Percentiles rank a stretch among this genome's conserved stretches.
Conservation (phyloP, 768 basidiomycete genomes). For the Dacryopinax spathularia region DNA sequence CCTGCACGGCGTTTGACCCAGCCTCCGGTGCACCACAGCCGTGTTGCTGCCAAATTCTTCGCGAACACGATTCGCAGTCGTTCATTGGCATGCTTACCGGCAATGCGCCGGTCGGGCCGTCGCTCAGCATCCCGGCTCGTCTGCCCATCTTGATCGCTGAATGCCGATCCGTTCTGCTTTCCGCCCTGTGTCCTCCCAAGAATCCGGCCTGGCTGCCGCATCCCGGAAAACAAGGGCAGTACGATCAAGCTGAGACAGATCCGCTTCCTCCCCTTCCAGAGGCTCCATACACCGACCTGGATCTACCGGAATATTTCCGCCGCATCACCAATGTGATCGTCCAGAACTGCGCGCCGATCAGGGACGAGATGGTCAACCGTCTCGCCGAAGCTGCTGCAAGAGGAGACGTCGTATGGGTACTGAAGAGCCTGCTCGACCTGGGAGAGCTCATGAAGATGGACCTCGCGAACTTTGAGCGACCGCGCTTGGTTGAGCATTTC, state of each 20-base stretch:
- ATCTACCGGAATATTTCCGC: not conserved
- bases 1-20: conserved; percentile 59
- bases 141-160: not conserved
- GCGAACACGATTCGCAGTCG: not conserved
- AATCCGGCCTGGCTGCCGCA: conserved; percentile 4
- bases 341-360: not conserved
- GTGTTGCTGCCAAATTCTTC: not conserved
- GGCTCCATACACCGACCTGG: not conserved
- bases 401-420: not conserved
- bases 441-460: conserved; percentile 3
- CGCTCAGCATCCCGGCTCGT: not conserved
- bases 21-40: not conserved
- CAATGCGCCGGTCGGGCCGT: not conserved
- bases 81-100: not conserved
- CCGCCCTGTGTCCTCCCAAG: not conserved
- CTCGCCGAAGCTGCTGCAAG: not conserved
- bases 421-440: not conserved
- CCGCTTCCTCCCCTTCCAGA: not conserved
- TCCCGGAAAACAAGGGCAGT: not conserved
- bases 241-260: not conserved
- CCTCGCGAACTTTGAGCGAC: not conserved
- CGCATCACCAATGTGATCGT: not conserved
- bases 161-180: not conserved
- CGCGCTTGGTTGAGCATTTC: not conserved
- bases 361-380: not conserved